Evolutionary conservation across 139 green algal genomes (phyloP).

Genomic region (Pleodorina starrii): DNA sequence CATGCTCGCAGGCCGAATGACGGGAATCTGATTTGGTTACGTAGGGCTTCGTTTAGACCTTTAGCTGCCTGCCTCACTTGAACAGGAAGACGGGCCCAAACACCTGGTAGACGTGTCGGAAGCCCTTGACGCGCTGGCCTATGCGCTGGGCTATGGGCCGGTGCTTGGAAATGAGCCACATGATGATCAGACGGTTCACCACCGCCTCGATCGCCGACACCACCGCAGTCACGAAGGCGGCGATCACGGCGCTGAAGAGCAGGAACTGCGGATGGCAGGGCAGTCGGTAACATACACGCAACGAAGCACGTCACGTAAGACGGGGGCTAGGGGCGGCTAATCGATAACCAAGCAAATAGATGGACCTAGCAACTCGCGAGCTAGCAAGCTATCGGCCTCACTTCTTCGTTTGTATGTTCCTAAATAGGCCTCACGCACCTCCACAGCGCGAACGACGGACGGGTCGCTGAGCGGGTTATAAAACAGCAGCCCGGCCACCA

Average conservation of each 20-base stretch:
- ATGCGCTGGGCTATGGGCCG: constrained; percentile 44
- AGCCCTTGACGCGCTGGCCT: constrained; percentile 39
- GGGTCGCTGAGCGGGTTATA: constrained; percentile 43
- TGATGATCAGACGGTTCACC: not conserved
- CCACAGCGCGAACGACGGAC: not conserved
- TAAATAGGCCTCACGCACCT: not conserved
- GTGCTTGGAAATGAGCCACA: constrained; percentile 47
- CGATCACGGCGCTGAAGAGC: not conserved
- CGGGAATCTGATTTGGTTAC: too few relatives aligned
- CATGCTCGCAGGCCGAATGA: too few relatives aligned
- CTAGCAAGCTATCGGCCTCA: too few relatives aligned
- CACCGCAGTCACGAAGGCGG: not conserved
- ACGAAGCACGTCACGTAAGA: too few relatives aligned
- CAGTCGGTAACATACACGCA: too few relatives aligned
- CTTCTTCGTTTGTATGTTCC: too few relatives aligned
- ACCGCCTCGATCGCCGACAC: constrained; percentile 7
- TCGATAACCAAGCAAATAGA: too few relatives aligned
- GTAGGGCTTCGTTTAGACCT: too few relatives aligned
- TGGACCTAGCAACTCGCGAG: too few relatives aligned
- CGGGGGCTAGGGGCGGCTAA: too few relatives aligned
- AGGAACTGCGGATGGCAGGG: not conserved
- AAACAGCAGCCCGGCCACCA: constrained; percentile 51
- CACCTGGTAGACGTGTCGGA: constrained; percentile 53
- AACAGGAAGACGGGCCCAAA: constrained; percentile 56
- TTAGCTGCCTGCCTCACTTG: too few relatives aligned